Conservation (phyloP, 495 filamentous ascomycete species). For the Venustampulla echinocandica region DNA sequence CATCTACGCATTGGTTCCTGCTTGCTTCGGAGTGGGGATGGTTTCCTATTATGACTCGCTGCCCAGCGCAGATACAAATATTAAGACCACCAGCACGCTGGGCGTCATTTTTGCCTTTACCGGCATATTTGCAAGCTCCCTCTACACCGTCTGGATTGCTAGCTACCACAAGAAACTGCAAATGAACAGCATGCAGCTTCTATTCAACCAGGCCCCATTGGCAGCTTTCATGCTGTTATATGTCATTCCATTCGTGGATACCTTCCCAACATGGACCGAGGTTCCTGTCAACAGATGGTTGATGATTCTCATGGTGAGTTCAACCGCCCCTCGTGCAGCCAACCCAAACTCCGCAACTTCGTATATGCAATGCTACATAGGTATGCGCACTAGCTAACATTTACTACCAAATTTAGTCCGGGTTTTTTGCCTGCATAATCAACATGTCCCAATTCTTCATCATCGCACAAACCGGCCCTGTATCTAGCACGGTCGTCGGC, state of each 20-base stretch:
- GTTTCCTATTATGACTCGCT: constrained; percentile 66
- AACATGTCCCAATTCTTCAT: constrained; percentile 72
- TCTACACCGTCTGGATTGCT: constrained; percentile 65
- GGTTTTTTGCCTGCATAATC: constrained; percentile 56
- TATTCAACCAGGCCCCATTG: constrained; percentile 63
- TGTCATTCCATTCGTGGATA: constrained; percentile 57
- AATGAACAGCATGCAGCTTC: constrained; percentile 62
- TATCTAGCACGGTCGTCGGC: constrained; percentile 64
- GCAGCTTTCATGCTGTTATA: constrained; percentile 55
- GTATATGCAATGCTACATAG: constrained; percentile 7
- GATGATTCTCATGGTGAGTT: constrained; percentile 45
- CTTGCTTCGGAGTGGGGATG: constrained; percentile 59
- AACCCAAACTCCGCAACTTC: too few species aligned
- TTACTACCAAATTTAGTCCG: constrained; percentile 30
- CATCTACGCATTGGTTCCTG: constrained; percentile 49
- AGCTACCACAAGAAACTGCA: constrained; percentile 57
- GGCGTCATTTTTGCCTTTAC: constrained; percentile 57
- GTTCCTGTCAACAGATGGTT: constrained; percentile 42
- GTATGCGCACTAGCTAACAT: constrained; percentile 15
- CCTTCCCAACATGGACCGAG: constrained; percentile 43
- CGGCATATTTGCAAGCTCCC: constrained; percentile 54
- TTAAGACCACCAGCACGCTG: constrained; percentile 42
- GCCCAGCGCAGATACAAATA: constrained; percentile 34
- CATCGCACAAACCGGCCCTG: constrained; percentile 58
- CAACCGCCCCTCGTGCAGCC: not conserved